Base-by-base conservation (phyloP, 805 yeast species). In the Nakazawaea wyomingensis region DNA sequence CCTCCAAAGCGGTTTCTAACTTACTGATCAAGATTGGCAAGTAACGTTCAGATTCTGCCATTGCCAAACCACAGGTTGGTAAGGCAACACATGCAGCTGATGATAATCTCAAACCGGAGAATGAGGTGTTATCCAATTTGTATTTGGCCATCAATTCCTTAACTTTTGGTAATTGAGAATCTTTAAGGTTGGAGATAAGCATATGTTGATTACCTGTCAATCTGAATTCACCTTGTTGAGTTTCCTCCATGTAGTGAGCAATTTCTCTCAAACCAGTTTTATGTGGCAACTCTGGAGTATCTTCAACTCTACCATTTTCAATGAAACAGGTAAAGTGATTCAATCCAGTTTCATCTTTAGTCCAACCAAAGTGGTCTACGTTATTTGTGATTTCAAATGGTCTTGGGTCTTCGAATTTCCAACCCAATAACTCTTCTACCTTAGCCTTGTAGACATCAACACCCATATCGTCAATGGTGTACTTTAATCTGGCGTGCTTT, bases 1-100 rank as follows among this genome's bases (percentile, higher is more conserved):
- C 96, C 65, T 91, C 97, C 46, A 91, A 71, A 17, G 88, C 80
- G n/a, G 70, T 76, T 64, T 91, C 98, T 47, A 91, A 68, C 66
- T 89, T 87, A 49, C 82, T 64, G 52, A 91, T 77, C 54, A 91
- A 73, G 39, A 73, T 82, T 7, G 98, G 98, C 55, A 91, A 72
- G 61, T 82, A 83, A 60, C 98, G 81, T 70, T 91, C 98, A 43
- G 95, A 84, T 68, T 91, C 98, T 27, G 98, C 98, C 97, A 91
- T 89, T 16, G 98, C 98, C 58, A 91, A 76, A 53, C 98, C 98
- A 78, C 98, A 91, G 1, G 98, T 91, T 53, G 98, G 98, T 77
- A 91, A 82, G 2, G 96, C 97, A 46, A 91, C 98, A 77, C 98
- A 91, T 0, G 98, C 95, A 20, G 96, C 89, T 6, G 96, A 87